Evolutionary conservation across 805 yeast species (phyloP), one percentile per base, ranked within the genome.

Genomic region (Candida pseudoglaebosa): DNA sequence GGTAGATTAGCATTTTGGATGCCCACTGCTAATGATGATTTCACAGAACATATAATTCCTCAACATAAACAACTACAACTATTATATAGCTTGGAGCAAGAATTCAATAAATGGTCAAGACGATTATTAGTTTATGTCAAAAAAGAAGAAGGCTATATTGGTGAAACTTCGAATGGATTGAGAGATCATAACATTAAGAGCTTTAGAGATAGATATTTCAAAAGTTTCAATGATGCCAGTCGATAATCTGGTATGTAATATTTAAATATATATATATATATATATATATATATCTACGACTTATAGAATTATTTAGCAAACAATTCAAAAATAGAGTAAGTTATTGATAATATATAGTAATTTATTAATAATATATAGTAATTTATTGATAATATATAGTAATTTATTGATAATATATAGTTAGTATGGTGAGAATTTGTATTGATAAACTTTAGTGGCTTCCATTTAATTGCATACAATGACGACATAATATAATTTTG

Each of bases 1-100:
- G 96, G 97, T 1, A 68, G 98, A 46, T 68, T 93, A 24, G 86
- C 93, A 19, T 90, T 89, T 59, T 93, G 99, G 99, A 87, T 90
- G 93, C 99, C 99, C 0, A 84, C 95, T 1, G 95, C 96, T 1
- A 89, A 90, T 56, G 95, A 86, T 52, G 95, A 85, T 48, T 79
- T 75, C 46, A 70, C 78, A 24, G 77, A 72, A 40, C 78, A 84
- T 33, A 67, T 73, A 38, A 78, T 90, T 18, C 98, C 98, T 4
- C 80, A 78, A 49, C 96, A 93, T 59, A 71, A 77, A 44, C 77
- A 75, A 31, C 59, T 93, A 41, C 84, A 84, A 50, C 67, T 89
- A 49, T 64, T 82, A 34, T 80, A 84, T 47, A 78, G 81, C 43
- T 71, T 95, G 44, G 91, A 83, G 28, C 99, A 93, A 58, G 86